A percentile compares a stretch with the other conserved stretches of the same genome.
phyloP scores from a whole-genome alignment of 129 eudicot species.

The Arctium lappa region DNA sequence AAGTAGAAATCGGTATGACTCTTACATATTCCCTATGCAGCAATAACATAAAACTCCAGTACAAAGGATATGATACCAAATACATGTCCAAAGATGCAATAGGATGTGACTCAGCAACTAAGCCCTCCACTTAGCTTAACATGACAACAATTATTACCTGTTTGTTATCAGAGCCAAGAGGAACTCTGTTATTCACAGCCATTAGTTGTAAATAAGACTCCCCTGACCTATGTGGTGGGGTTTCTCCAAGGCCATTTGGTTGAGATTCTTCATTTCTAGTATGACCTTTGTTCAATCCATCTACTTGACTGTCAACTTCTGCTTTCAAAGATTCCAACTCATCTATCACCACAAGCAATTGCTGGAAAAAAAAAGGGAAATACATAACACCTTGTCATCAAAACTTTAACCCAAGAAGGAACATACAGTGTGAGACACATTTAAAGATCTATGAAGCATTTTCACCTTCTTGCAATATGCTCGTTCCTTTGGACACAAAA shows the following conservation, averaged over 20 bases:
- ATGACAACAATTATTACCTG: slow-evolving; percentile 44
- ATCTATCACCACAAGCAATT: slow-evolving; percentile 59
- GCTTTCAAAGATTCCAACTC: slow-evolving; percentile 84
- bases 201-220: slow-evolving; percentile 35
- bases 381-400: slow-evolving; percentile 5
- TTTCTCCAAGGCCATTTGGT: slow-evolving; percentile 34
- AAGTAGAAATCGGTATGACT: not conserved
- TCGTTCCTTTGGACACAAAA: slow-evolving; percentile 54
- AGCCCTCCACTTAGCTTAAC: not conserved
- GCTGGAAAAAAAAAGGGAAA: slow-evolving; percentile 49
- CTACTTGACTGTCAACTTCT: slow-evolving; percentile 47
- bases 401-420: slow-evolving; percentile 4
- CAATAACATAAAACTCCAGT: not conserved
- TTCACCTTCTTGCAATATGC: slow-evolving; percentile 62
- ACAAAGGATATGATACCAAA: not conserved
- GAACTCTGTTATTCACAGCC: slow-evolving; percentile 31
- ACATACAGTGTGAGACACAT: not conserved
- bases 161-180: slow-evolving; percentile 27
- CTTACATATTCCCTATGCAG: not conserved
- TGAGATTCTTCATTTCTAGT: slow-evolving; percentile 36
- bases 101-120: not conserved
- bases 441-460: slow-evolving; percentile 3
- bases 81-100: not conserved
- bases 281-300: slow-evolving; percentile 44
- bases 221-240: slow-evolving; percentile 37